Evolutionary conservation across 1,139 yeast genomes (phyloP), one percentile per base, ranked within the genome.

Genomic region (Candida glucosophila): DNA sequence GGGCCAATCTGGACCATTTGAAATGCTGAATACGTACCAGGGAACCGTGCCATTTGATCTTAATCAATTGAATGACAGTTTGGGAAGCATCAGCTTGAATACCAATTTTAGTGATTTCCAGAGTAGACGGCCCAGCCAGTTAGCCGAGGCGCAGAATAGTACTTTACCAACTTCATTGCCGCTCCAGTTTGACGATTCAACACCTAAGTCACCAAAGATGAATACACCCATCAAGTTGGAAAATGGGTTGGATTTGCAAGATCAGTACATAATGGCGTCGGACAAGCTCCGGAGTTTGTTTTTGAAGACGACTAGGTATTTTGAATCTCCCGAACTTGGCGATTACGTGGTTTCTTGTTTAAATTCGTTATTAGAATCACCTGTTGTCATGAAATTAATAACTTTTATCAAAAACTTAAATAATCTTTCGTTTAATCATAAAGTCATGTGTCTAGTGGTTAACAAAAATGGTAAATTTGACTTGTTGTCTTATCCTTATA

Each of bases 381-480:
- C 64, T 6, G 44, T 47, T 6, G 49, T 64, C 16, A 23, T 43
- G 11, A 57, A 55, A 29, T 42, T 66, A 29, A 50, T 62, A 15
- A 49, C 61, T 1, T 65, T 64, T 35, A 56, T 61, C 25, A 58
- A 58, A 28, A 62, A 60, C 39, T 43, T 62, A 34, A 63, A 64
- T 37, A 64, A 58, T 28, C 50, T 60, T 34, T 54, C 63, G 1
- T 67, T 49, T 47, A 64, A 53, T 34, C 61, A 52, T 41, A 69
- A 49, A 48, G 55, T 50, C 29, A 54, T 55, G 32, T 64, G 64
- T 39, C 56, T 72, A 34, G 75, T 71, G 19, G 49, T 68, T 21
- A 71, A 70, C 42, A 72, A 72, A 34, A 71, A 72, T 40, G 77
- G 77, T 22, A 70, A 71, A 40, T 57, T 71, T 39, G 78, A 72